A percentile compares a stretch with the other conserved stretches of the same genome.
Conservation (phyloP, 768 basidiomycete genomes). For the Dioszegia hungarica region DNA sequence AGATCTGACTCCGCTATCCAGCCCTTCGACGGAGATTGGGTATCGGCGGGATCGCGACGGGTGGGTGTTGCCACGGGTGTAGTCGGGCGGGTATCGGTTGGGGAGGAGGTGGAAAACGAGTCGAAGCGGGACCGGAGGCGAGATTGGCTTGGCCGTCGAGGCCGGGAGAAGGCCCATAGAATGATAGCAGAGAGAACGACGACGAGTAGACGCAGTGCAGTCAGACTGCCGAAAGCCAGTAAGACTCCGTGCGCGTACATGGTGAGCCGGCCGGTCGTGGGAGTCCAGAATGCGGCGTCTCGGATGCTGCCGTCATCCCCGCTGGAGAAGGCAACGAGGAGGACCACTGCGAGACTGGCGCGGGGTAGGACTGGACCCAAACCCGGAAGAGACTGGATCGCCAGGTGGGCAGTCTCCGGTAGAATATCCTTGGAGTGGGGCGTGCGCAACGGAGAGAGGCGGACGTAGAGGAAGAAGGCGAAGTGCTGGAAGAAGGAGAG, state of each 20-base stretch:
- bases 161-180: slow-evolving; percentile 65
- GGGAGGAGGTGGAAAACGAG: background rate
- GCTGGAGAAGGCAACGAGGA: slow-evolving; percentile 64
- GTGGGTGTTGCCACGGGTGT: slow-evolving; percentile 10
- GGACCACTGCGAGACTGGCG: slow-evolving; percentile 66
- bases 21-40: slow-evolving; percentile 25
- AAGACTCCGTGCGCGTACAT: slow-evolving; percentile 73
- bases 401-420: slow-evolving; percentile 78
- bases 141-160: slow-evolving; percentile 52
- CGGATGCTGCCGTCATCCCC: slow-evolving; percentile 48
- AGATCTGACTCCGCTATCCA: slow-evolving; percentile 53
- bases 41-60: slow-evolving; percentile 26
- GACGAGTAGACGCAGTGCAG: slow-evolving; percentile 67
- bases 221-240: slow-evolving; percentile 74
- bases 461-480: slow-evolving; percentile 75
- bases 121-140: slow-evolving; percentile 63
- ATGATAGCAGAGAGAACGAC: slow-evolving; percentile 69
- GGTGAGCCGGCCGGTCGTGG: slow-evolving; percentile 61
- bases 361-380: slow-evolving; percentile 77
- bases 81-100: slow-evolving; percentile 15
- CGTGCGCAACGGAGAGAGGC: slow-evolving; percentile 56
- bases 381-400: slow-evolving; percentile 78
- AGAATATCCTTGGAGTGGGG: slow-evolving; percentile 57
- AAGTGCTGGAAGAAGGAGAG: slow-evolving; percentile 78
- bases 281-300: slow-evolving; percentile 70